Percentiles rank a stretch among this genome's conserved stretches.
These are phyloP conservation scores for Raffaelea albimanens DNA, from an alignment of 2,329 filamentous ascomycete species.

Conservation along the genomic window DNA sequence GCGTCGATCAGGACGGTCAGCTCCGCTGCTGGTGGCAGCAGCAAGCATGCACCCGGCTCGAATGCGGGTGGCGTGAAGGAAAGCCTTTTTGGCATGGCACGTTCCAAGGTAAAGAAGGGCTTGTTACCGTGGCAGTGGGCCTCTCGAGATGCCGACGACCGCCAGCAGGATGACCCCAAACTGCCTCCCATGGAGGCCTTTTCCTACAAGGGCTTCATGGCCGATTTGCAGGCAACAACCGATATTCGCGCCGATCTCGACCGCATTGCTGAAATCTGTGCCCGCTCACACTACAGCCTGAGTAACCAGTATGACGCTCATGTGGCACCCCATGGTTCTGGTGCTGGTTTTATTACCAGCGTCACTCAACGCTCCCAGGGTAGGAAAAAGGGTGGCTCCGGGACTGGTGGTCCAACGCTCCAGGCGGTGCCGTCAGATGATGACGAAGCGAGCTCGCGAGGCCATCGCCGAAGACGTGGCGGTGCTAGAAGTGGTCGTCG, in stretches of 20 bases:
- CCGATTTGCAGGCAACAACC: slow-evolving; percentile 25
- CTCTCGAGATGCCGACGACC: slow-evolving; percentile 11
- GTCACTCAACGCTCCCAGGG: neutral
- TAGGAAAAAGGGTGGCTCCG: slow-evolving; percentile 14
- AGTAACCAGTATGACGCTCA: slow-evolving; percentile 61
- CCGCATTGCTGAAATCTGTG: slow-evolving; percentile 58
- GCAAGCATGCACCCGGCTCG: slow-evolving; percentile 7
- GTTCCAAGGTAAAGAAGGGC: slow-evolving; percentile 31
- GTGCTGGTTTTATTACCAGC: slow-evolving; percentile 32
- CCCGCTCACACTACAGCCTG: slow-evolving; percentile 52
- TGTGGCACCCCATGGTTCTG: slow-evolving; percentile 51
- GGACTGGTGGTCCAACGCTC: slow-evolving; percentile 40
- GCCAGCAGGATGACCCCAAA: slow-evolving; percentile 23
- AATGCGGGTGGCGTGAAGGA: slow-evolving; percentile 2
- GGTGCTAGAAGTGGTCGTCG: slow-evolving; percentile 30
- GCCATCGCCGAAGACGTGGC: slow-evolving; percentile 30
- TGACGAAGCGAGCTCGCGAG: slow-evolving; percentile 29
- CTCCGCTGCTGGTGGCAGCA: slow-evolving; percentile 4
- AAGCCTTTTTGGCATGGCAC: slow-evolving; percentile 28
- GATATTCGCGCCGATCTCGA: slow-evolving; percentile 51
- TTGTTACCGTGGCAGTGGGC: slow-evolving; percentile 20
- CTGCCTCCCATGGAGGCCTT: slow-evolving; percentile 55
- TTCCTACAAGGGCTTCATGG: slow-evolving; percentile 54
- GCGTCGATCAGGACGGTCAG: neutral
- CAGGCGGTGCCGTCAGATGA: slow-evolving; percentile 50